Evolutionary conservation across 2,329 filamentous ascomycete species (phyloP).

Genomic region (Ophiostoma perfectum): DNA sequence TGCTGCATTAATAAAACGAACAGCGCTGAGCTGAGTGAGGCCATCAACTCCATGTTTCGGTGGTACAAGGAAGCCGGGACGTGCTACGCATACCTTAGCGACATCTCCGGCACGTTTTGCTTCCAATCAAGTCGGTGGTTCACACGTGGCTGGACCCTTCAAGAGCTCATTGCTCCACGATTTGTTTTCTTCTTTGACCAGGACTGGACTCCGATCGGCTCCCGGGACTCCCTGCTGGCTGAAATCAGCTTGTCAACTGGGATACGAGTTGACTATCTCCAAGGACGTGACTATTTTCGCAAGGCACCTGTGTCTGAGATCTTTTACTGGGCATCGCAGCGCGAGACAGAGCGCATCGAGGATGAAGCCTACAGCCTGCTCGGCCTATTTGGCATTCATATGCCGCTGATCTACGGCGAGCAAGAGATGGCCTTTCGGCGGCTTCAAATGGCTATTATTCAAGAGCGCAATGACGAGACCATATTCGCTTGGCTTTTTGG

Average conservation of each 20-base stretch:
- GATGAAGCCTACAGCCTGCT: slow-evolving; percentile 28
- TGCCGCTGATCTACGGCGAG: slow-evolving; percentile 28
- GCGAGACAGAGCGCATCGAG: slow-evolving; percentile 25
- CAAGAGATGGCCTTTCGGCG: slow-evolving; percentile 25
- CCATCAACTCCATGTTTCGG: slow-evolving; percentile 28
- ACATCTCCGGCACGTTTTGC: not conserved
- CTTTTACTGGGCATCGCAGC: slow-evolving; percentile 26
- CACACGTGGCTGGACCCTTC: slow-evolving; percentile 53
- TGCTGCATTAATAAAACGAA: slow-evolving; percentile 28
- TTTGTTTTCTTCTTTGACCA: slow-evolving; percentile 32
- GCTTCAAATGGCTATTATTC: slow-evolving; percentile 27
- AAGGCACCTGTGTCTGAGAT: slow-evolving; percentile 24
- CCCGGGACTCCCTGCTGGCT: slow-evolving; percentile 25
- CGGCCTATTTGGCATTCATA: slow-evolving; percentile 26
- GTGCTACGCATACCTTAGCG: slow-evolving; percentile 23
- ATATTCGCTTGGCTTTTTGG: slow-evolving; percentile 28
- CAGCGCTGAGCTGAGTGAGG: slow-evolving; percentile 25
- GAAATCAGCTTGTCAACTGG: slow-evolving; percentile 26
- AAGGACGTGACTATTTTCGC: slow-evolving; percentile 6
- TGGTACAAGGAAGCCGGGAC: slow-evolving; percentile 22
- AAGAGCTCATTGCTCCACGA: slow-evolving; percentile 55
- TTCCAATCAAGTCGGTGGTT: slow-evolving; percentile 31
- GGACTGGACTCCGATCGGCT: slow-evolving; percentile 31
- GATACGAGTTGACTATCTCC: slow-evolving; percentile 27
- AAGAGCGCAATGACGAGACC: slow-evolving; percentile 23